phyloP scores from a whole-genome alignment of 1,284 basidiomycete genomes.

The Ganoderma lingzhi region DNA sequence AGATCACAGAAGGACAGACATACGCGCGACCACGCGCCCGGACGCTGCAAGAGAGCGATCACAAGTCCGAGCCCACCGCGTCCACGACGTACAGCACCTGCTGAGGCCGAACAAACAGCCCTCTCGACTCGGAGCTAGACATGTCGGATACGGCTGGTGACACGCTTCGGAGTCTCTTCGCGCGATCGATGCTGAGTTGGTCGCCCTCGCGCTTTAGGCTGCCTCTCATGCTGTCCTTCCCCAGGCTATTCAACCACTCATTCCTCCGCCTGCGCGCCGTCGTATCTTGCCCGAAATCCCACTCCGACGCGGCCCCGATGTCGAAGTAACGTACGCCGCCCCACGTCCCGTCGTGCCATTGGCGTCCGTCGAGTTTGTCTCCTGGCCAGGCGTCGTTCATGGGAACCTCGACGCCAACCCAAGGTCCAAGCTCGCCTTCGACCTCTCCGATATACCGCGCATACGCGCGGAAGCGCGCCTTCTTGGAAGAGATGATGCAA shows the following conservation, averaged over 20 bases:
- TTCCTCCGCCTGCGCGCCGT: constrained; percentile 57
- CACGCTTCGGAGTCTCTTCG: constrained; percentile 74
- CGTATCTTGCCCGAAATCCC: constrained; percentile 56
- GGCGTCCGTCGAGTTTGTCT: constrained; percentile 62
- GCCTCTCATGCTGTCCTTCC: constrained; percentile 39
- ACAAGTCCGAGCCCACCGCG: constrained; percentile 59
- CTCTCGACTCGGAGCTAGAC: constrained; percentile 69
- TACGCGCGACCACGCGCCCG: not conserved
- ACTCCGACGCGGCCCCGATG: constrained; percentile 64
- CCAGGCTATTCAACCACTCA: constrained; percentile 44
- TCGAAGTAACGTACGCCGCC: constrained; percentile 86
- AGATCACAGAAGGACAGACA: constrained; percentile 16
- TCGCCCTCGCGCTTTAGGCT: constrained; percentile 73
- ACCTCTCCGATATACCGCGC: constrained; percentile 91
- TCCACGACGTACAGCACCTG: constrained; percentile 86
- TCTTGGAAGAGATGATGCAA: constrained; percentile 87
- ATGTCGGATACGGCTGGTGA: constrained; percentile 75
- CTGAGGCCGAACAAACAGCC: constrained; percentile 81
- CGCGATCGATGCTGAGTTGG: constrained; percentile 62
- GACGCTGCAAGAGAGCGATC: constrained; percentile 8
- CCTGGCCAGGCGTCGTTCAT: constrained; percentile 64
- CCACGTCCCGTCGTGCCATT: constrained; percentile 87
- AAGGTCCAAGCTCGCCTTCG: constrained; percentile 79
- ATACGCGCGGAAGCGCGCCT: constrained; percentile 85
- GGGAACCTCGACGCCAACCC: constrained; percentile 93